These are phyloP conservation scores for Tolypocladium paradoxum DNA, from an alignment of 2,329 filamentous ascomycete species.

Conservation along the genomic window DNA sequence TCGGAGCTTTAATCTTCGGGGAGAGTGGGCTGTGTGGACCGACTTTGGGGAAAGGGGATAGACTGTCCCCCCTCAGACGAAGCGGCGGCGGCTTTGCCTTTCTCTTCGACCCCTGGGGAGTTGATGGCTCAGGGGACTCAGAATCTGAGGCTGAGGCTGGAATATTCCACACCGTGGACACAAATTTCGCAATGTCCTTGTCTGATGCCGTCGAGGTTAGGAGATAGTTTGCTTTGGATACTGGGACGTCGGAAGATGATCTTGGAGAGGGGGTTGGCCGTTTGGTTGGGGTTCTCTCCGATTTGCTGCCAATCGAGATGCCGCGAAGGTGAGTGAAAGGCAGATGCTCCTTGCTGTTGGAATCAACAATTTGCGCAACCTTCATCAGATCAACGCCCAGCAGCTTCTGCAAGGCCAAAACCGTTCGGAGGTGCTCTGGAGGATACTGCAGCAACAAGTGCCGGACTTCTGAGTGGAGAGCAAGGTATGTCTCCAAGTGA, in stretches of 20 bases:
- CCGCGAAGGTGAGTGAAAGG: conserved; percentile 30
- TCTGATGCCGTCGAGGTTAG: conserved; percentile 44
- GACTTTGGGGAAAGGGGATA: conserved; percentile 19
- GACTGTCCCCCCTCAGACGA: conserved; percentile 10
- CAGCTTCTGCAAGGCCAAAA: conserved; percentile 46
- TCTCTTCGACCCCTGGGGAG: conserved; percentile 9
- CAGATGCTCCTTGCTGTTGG: conserved; percentile 24
- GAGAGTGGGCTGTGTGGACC: conserved; percentile 11
- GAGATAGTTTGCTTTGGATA: conserved; percentile 45
- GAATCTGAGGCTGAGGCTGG: conserved; percentile 20
- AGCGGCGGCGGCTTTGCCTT: conserved; percentile 15
- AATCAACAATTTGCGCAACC: conserved; percentile 44
- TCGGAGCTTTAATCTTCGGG: conserved; percentile 2
- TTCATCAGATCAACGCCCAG: conserved; percentile 46
- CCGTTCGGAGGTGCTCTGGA: conserved; percentile 41
- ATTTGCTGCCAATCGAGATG: conserved; percentile 15
- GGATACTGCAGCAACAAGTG: conserved; percentile 51
- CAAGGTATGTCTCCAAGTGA: conserved; percentile 49
- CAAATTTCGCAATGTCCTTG: conserved; percentile 41
- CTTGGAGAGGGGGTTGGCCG: conserved; percentile 12
- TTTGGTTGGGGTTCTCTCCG: conserved; percentile 11
- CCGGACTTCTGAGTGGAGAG: conserved; percentile 38
- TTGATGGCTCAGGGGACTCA: conserved; percentile 30
- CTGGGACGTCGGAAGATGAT: conserved; percentile 19
- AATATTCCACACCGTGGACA: conserved; percentile 40